Base-by-base conservation (phyloP, 805 yeast genomes). In the Candida railenensis region DNA sequence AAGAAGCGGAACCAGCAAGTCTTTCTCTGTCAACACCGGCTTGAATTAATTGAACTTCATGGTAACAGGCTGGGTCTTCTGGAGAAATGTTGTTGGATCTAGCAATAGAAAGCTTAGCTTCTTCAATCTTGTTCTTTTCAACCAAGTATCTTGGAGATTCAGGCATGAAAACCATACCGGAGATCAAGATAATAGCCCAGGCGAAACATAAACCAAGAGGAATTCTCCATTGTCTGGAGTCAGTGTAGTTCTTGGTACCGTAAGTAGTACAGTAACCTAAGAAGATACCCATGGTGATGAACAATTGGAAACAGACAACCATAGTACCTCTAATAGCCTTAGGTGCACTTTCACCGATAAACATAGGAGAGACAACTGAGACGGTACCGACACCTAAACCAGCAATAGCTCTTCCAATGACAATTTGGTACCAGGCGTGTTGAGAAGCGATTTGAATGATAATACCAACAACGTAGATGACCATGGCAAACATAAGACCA, bases 331-430 rank as follows among this genome's bases (percentile, higher is more conserved):
- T 80, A 38, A 84, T 66, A 45, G 76, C 78, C 55, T 82, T 83
- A 58, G 91, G 91, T 48, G 89, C 68, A 48, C 83, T 74, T 63
- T 85, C 91, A 36, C 85, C 76, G 56, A 84, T 82, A 63, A 83
- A 77, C 66, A 79, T 67, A 33, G 83, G 92, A 2, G 83, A 81
- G 36, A 83, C 71, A 54, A 85, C 86, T 0, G 90, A 78, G 4
- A 87, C 84, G 22, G 78, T 77, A 14, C 94, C 94, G 20, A 87
- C 82, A 7, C 86, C 89, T 21, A 83, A 56, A n/a, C 91, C 91
- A 14, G 86, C 77, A 28, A 82, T 61, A 25, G 79, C 72, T 48
- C 92, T 71, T 1, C 89, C 89, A 54, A 82, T 69, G 52, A 81
- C 74, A 56, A 78, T 74, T 62, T 85, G 90, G 57, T 74, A 77